These are phyloP conservation scores for Lipomyces spencermartinsiae DNA, from an alignment of 805 yeast genomes.

Conservation along the genomic window DNA sequence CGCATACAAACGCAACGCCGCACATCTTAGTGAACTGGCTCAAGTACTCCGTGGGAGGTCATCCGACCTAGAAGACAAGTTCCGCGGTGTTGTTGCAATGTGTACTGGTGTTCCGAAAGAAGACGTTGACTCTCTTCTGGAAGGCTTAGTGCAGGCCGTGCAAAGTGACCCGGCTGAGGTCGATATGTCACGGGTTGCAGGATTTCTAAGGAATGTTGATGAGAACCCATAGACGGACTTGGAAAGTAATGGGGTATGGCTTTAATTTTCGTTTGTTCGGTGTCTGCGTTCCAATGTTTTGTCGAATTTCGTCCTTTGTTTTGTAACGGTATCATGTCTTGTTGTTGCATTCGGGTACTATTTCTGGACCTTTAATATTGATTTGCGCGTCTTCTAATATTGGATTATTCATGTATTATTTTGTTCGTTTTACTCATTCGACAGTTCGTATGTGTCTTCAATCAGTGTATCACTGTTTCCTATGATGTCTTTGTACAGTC, in stretches of 20 bases:
- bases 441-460: background rate
- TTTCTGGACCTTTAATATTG: background rate
- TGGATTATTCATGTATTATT: background rate
- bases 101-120: constrained; percentile 87
- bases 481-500: background rate
- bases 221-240: constrained; percentile 14
- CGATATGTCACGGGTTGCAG: constrained; percentile 62
- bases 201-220: constrained; percentile 55
- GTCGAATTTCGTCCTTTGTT: background rate
- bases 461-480: background rate
- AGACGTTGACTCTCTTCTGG: constrained; percentile 79
- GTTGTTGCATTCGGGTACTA: constrained; percentile 9
- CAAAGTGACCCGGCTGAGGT: constrained; percentile 81
- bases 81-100: constrained; percentile 83
- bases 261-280: background rate
- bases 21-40: constrained; percentile 59
- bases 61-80: constrained; percentile 69
- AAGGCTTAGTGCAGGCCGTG: constrained; percentile 86
- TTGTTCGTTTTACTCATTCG: constrained; percentile 1
- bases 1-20: constrained; percentile 78
- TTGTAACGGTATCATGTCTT: background rate
- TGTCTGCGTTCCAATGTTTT: background rate
- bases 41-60: constrained; percentile 60
- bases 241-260: background rate
- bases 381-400: background rate